Evolutionary conservation across 2,329 filamentous ascomycete genomes (phyloP), one percentile per base, ranked within the genome.

Genomic region (Aspergillus sp.): DNA sequence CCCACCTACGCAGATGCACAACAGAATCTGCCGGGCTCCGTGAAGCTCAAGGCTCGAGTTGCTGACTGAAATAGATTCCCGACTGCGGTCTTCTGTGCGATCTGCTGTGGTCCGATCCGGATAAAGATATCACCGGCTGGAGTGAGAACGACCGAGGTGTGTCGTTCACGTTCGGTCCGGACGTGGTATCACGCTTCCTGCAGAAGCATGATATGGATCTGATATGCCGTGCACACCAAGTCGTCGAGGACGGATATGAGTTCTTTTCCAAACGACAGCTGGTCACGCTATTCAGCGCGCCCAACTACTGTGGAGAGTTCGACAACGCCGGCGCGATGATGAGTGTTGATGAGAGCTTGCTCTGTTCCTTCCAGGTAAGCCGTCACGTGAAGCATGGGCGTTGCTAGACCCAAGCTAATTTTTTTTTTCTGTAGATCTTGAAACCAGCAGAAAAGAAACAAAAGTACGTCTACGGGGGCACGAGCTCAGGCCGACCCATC

Each of bases 401-500:
- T 20, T 57, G 49, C 26, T 30, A 51, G 20, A 8, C 36, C 35
- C 36, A 13, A 30, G 26, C 26, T 30, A 30, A 30, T 30, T 9
- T 22, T 22, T 22, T 22, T 7, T 46, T 45, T 41, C 44, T 49
- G 24, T 65, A 95, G 90, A 97, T 99, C 73, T 83, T 99, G 80
- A 99, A 97, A 82, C 94, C 94, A 70, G 94, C 94, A 76, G 94
- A 99, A 85, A 99, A 99, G 87, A 99, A 99, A 87, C 93, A 96
- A 90, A 97, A 97, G 92, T 97, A 95, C 82, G 92, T 95, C 73
- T 83, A 85, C 79, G 81, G 81, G 79, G 81, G 82, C 79, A 81
- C 87, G 76, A 85, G 83, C 78, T 82, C 82, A 78, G 81, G 83
- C 79, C 82, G 81, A 79, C 82, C 83, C 74, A 79, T 82, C 76